Evolutionary conservation across 83 land plant species (phyloP).

Genomic region (Picea abies): DNA sequence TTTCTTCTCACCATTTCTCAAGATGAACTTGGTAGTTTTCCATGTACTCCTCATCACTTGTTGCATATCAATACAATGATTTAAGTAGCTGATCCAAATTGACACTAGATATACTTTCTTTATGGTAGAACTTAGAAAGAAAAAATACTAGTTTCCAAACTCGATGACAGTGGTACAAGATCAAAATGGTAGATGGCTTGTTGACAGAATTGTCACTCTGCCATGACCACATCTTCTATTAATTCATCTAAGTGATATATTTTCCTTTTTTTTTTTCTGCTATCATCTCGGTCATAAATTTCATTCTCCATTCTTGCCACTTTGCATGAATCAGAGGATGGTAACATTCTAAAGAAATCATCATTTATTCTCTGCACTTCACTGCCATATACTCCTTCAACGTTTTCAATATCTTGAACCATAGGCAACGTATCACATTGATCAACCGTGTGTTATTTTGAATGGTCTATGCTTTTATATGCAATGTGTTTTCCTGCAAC

Average conservation of each 20-base stretch:
- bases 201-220: conserved; percentile 3
- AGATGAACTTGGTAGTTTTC: too few relatives aligned
- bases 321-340: neutral
- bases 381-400: neutral
- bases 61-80: neutral
- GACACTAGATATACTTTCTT: neutral
- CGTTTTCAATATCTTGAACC: neutral
- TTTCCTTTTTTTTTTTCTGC: conserved; percentile 2
- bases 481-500: neutral
- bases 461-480: neutral
- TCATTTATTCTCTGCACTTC: neutral
- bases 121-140: neutral
- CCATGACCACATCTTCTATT: conserved; percentile 2
- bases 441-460: neutral
- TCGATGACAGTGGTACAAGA: conserved; percentile 10
- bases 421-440: neutral
- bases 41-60: too few relatives aligned
- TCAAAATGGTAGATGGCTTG: conserved; percentile 6
- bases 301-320: neutral
- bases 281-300: neutral
- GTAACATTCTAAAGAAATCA: neutral
- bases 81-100: conserved; percentile 2
- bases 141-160: neutral
- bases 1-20: too few relatives aligned
- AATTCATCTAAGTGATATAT: conserved; percentile 5